Percentiles rank a stretch among this genome's conserved stretches.
phyloP scores from a whole-genome alignment of 805 yeast genomes.

The Suhomyces sp. region DNA sequence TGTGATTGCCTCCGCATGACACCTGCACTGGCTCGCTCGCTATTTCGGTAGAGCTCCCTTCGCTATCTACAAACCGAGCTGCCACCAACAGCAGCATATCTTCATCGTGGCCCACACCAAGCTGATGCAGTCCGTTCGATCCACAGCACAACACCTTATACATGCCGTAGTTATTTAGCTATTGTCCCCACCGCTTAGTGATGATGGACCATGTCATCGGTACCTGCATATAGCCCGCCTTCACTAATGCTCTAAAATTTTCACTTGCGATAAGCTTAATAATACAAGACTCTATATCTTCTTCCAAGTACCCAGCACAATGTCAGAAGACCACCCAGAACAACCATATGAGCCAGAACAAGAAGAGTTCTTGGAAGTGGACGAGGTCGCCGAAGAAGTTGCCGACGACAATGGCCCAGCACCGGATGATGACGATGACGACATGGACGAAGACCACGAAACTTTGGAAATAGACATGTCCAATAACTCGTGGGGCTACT shows the following conservation, averaged over 20 bases:
- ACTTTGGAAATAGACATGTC: conserved; percentile 78
- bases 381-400: conserved; percentile 36
- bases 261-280: conserved; percentile 1
- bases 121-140: conserved; percentile 77
- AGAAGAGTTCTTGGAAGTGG: conserved; percentile 26
- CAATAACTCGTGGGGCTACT: conserved; percentile 85
- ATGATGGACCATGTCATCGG: neutral
- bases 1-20: conserved; percentile 86
- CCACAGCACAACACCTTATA: conserved; percentile 58
- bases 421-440: conserved; percentile 38
- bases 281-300: neutral
- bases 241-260: neutral
- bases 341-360: conserved; percentile 19
- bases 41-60: conserved; percentile 8
- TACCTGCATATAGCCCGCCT: conserved; percentile 6
- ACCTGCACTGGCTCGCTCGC: conserved; percentile 39
- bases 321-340: conserved; percentile 9
- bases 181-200: neutral
- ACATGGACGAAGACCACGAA: conserved; percentile 41
- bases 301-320: neutral
- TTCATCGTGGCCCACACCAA: conserved; percentile 56
- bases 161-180: neutral
- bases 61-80: conserved; percentile 13
- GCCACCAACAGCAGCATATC: conserved; percentile 34
- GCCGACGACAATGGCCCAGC: conserved; percentile 31